A percentile compares a stretch with the other conserved stretches of the same genome.
Evolutionary conservation across 306 rosid species (phyloP).

Genomic region (Lablab purpureus): DNA sequence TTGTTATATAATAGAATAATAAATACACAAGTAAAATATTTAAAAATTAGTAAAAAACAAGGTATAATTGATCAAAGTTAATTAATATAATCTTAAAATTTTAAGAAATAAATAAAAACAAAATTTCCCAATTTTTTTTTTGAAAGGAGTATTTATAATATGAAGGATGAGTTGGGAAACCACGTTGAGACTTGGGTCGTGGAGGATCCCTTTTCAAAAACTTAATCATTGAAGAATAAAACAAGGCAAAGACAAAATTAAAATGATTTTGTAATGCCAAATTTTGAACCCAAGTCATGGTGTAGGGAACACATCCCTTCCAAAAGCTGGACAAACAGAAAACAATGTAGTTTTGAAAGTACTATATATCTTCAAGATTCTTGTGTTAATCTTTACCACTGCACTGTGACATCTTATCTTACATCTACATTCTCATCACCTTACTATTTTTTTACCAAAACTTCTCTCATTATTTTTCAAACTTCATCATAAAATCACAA

Average conservation of each 20-base stretch:
- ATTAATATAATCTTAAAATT: too few relatives aligned
- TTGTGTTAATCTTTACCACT: conserved; percentile 16
- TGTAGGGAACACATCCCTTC: conserved; percentile 53
- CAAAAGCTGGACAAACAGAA: conserved; percentile 52
- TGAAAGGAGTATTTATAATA: conserved; percentile 30
- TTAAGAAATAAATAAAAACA: too few relatives aligned
- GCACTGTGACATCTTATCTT: conserved; percentile 30
- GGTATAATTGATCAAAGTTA: too few relatives aligned
- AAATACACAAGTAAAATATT: too few relatives aligned
- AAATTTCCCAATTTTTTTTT: too few relatives aligned
- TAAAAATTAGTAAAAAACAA: too few relatives aligned
- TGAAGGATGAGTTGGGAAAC: conserved; percentile 62
- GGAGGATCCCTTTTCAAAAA: conserved; percentile 69
- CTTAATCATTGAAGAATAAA: conserved; percentile 75
- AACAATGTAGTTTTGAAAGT: conserved; percentile 50
- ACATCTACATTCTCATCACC: too few relatives aligned
- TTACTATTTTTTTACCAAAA: too few relatives aligned
- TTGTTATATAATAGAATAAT: too few relatives aligned
- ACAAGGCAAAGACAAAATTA: conserved; percentile 80
- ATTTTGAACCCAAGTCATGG: conserved; percentile 44
- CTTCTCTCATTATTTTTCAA: too few relatives aligned
- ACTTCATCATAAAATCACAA: too few relatives aligned
- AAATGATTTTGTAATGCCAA: conserved; percentile 31
- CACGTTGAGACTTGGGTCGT: conserved; percentile 64
- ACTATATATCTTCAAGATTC: conserved; percentile 8